Evolutionary conservation across 768 basidiomycete genomes (phyloP).

Genomic region (Podaxis sp.): DNA sequence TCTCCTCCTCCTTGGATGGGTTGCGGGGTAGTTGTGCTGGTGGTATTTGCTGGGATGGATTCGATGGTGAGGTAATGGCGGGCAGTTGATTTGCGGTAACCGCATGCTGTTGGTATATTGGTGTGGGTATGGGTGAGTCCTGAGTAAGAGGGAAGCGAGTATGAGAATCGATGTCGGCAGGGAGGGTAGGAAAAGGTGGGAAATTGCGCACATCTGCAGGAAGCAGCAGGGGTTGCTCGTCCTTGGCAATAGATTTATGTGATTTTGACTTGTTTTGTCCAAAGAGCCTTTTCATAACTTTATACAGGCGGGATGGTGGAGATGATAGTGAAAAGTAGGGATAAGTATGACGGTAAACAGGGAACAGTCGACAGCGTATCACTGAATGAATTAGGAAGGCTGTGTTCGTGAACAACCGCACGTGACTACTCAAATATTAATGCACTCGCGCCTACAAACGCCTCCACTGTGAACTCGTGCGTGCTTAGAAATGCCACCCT

Average conservation of each 20-base stretch:
- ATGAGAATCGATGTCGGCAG: neutral
- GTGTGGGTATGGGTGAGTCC: neutral
- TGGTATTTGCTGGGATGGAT: constrained; percentile 12
- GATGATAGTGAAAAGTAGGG: neutral
- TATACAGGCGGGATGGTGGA: neutral
- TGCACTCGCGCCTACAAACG: constrained; percentile 38
- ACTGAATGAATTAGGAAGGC: constrained; percentile 10
- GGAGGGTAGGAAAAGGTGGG: neutral
- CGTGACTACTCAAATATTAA: constrained; percentile 35
- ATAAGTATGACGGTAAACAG: neutral
- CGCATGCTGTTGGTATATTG: constrained; percentile 8
- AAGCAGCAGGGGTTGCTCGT: constrained; percentile 7
- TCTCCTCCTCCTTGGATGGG: neutral
- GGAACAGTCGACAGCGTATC: neutral
- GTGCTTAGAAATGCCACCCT: constrained; percentile 40
- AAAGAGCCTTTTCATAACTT: constrained; percentile 59
- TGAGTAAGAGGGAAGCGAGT: neutral
- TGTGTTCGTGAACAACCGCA: neutral
- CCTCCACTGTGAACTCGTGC: constrained; percentile 56
- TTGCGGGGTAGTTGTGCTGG: constrained; percentile 4
- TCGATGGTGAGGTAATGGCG: neutral
- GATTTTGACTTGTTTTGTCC: constrained; percentile 40
- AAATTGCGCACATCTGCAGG: constrained; percentile 23
- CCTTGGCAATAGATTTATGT: constrained; percentile 29
- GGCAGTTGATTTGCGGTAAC: neutral